These are phyloP conservation scores for Fusarium cicatricum DNA, from an alignment of 2,329 filamentous ascomycete genomes.

Conservation along the genomic window DNA sequence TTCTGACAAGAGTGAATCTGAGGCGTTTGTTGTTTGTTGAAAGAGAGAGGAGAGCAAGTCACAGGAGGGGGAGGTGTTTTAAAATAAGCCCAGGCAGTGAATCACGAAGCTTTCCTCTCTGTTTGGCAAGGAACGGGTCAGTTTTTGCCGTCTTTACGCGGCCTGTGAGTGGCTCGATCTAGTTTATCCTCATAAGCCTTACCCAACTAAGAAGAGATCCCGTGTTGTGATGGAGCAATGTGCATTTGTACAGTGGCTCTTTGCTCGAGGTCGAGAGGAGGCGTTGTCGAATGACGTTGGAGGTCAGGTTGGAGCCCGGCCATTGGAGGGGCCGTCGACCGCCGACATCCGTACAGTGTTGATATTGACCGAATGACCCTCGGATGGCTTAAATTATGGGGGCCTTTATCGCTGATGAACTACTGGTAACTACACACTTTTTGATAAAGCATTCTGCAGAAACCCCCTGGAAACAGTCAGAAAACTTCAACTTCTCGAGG, in stretches of 20 bases:
- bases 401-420: neutral
- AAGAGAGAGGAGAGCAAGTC: conserved; percentile 2
- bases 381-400: too few relatives aligned
- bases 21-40: conserved; percentile 6
- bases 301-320: conserved; percentile 4
- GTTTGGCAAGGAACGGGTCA: too few relatives aligned
- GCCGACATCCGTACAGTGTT: conserved; percentile 25
- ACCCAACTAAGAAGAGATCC: conserved; percentile 21
- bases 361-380: too few relatives aligned
- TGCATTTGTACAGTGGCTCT: conserved; percentile 2
- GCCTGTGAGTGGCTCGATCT: conserved; percentile 13
- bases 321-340: neutral
- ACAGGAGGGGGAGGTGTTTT: conserved; percentile 23
- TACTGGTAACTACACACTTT: too few relatives aligned
- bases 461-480: too few relatives aligned
- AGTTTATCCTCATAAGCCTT: conserved; percentile 8
- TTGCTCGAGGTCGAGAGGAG: conserved; percentile 5
- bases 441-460: too few relatives aligned
- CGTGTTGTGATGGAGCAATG: neutral
- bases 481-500: neutral
- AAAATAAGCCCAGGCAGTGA: conserved; percentile 2
- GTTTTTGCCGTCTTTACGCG: too few relatives aligned
- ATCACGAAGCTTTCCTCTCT: too few relatives aligned
- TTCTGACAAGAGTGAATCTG: conserved; percentile 10
- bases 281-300: conserved; percentile 29